A percentile compares a stretch with the other conserved stretches of the same genome.
phyloP scores from a whole-genome alignment of 2,329 filamentous ascomycete species.

The Nemania sp. region DNA sequence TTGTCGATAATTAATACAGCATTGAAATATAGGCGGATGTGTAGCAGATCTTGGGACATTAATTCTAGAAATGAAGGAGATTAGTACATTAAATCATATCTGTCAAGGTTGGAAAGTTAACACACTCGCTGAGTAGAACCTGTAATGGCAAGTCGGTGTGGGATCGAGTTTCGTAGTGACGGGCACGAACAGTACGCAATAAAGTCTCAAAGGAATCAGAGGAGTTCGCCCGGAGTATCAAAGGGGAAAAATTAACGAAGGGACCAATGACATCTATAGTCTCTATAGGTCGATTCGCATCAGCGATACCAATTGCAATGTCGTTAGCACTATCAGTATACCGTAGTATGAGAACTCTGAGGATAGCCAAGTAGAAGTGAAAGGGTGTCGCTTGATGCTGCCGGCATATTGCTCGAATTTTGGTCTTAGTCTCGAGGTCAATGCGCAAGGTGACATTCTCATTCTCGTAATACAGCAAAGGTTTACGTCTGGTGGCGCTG shows the following conservation, averaged over 20 bases:
- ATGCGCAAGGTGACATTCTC: neutral
- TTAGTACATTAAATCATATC: neutral
- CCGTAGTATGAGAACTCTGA: neutral
- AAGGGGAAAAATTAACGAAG: neutral
- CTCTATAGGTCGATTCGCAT: neutral
- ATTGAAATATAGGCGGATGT: neutral
- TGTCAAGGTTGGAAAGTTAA: neutral
- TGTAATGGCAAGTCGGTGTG: neutral
- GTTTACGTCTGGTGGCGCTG: too few species aligned
- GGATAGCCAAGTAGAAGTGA: neutral
- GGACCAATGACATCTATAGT: neutral
- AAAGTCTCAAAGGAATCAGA: too few species aligned
- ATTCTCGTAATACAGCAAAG: neutral
- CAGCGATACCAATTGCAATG: neutral
- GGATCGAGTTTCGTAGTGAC: too few species aligned
- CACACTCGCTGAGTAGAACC: neutral
- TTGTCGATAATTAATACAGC: neutral
- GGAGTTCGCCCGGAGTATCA: neutral
- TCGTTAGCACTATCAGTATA: neutral
- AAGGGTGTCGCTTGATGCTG: neutral
- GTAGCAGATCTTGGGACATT: neutral
- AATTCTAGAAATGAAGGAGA: neutral
- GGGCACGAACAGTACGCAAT: too few species aligned
- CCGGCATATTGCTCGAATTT: neutral
- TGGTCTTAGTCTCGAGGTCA: neutral